Base-by-base conservation (phyloP, 2,329 filamentous ascomycete species). In the Monilinia fructigena region DNA sequence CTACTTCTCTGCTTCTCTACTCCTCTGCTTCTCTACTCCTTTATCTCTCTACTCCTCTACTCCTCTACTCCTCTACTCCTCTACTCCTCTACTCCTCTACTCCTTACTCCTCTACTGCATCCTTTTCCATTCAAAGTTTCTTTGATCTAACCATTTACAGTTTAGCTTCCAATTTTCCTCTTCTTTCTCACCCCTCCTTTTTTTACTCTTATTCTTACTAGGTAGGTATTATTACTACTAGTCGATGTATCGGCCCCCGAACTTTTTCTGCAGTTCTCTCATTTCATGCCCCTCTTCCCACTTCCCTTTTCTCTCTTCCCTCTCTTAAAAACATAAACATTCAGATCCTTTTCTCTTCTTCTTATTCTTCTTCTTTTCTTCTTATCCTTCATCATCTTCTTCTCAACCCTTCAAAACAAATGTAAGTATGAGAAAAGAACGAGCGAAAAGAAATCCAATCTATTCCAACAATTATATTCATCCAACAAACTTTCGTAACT, bases 181-280 rank as follows among this genome's bases (percentile, higher is more conserved):
- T 42, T 60, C 45, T 35, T 50, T 61, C 58, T 61, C 58, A 61
- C 58, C 58, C 58, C 58, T 61, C 58, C 45, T 20, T 42, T 16
- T 23, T 23, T 14, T 14, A 42, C 40, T 31, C 31, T 48, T 10
- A 35, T 23, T 23, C 8, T 47, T 47, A 18, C 42, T 47, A 48
- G 5, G 31, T 28, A 28, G 28, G 28, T 3, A 28, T 28, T 3
- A 28, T 28, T 35, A 3, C 31, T 35, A 3, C 45, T 60, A 48
- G 42, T 60, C 23, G 56, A 48, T 35, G 42, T n/a, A 28, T 48
- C 45, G 42, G 45, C 56, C 42, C 56, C 56, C 56, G 56, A 60
- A 60, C 20, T 60, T 60, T 60, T 60, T 40, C 58, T 50, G 45
- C 28, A 35, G 47, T 35, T 42, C 40, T 42, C 40, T n/a, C 40